These are phyloP conservation scores for Backusella liffmaniae DNA, from an alignment of 192 early-diverging fungal genomes.

Conservation along the genomic window DNA sequence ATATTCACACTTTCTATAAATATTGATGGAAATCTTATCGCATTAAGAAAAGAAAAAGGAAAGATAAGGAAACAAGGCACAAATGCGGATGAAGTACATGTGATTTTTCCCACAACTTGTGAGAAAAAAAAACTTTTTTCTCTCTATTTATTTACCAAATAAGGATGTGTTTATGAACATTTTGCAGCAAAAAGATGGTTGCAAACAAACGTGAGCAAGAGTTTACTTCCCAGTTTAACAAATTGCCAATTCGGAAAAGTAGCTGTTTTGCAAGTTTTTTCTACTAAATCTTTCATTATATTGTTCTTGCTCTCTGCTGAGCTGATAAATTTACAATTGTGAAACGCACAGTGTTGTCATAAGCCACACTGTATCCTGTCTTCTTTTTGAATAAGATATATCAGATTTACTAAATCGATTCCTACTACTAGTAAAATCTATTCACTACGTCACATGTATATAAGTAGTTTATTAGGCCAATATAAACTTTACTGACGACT, in stretches of 20 bases:
- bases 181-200: not conserved
- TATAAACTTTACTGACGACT: too few relatives aligned
- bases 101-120: not conserved
- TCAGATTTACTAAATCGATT: too few relatives aligned
- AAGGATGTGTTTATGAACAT: not conserved
- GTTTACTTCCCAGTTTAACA: slow-evolving; percentile 15
- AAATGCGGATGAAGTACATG: not conserved
- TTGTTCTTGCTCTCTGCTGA: not conserved
- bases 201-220: slow-evolving; percentile 16
- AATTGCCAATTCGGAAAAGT: slow-evolving; percentile 17
- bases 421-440: too few relatives aligned
- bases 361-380: slow-evolving; percentile 22
- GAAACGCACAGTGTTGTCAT: slow-evolving; percentile 4
- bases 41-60: not conserved
- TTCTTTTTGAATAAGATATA: not conserved
- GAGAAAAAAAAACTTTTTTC: not conserved
- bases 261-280: not conserved
- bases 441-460: too few relatives aligned
- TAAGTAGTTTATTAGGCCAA: too few relatives aligned
- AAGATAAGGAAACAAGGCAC: not conserved
- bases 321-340: not conserved
- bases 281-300: slow-evolving; percentile 23
- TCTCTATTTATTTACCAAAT: not conserved
- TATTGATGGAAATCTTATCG: not conserved
- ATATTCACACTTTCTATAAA: not conserved